A percentile compares a stretch with the other conserved stretches of the same genome.
These are phyloP conservation scores for Mycocentrospora acerina DNA, from an alignment of 2,329 filamentous ascomycete genomes.

Conservation along the genomic window DNA sequence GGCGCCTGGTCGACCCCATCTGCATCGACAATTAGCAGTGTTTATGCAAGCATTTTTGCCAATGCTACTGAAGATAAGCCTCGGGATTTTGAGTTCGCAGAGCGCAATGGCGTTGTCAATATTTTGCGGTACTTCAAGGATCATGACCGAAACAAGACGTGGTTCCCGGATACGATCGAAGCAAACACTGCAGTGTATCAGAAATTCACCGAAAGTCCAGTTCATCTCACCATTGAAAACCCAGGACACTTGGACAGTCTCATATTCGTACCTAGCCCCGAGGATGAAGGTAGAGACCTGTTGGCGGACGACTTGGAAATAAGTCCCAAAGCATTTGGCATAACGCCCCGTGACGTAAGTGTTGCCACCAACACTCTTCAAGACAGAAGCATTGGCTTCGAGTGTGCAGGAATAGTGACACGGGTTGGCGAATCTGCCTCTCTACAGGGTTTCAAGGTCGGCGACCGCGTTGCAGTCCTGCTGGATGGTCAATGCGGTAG, in stretches of 20 bases:
- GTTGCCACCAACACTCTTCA: not conserved
- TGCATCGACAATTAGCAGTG: conserved; percentile 1
- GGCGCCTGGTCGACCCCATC: not conserved
- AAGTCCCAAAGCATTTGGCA: conserved; percentile 2
- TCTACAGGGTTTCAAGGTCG: conserved; percentile 3
- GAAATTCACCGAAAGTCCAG: not conserved
- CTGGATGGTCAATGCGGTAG: not conserved
- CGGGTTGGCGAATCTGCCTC: conserved; percentile 1
- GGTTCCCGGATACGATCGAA: not conserved
- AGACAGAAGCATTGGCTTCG: conserved; percentile 9
- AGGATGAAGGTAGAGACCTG: not conserved
- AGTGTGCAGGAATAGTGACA: conserved; percentile 11
- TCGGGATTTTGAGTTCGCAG: conserved; percentile 3
- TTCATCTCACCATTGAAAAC: conserved; percentile 1
- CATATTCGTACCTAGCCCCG: not conserved
- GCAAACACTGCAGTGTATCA: not conserved
- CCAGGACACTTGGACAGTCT: conserved; percentile 1
- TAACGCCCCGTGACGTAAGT: conserved; percentile 2
- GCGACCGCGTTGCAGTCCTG: conserved; percentile 9
- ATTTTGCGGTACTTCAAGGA: conserved; percentile 4
- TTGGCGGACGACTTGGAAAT: not conserved
- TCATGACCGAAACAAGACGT: not conserved
- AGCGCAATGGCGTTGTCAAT: not conserved
- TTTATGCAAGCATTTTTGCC: conserved; percentile 1
- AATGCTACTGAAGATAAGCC: not conserved